Base-by-base conservation (phyloP, 495 filamentous ascomycete species). In the Hypoxylon perforatum region DNA sequence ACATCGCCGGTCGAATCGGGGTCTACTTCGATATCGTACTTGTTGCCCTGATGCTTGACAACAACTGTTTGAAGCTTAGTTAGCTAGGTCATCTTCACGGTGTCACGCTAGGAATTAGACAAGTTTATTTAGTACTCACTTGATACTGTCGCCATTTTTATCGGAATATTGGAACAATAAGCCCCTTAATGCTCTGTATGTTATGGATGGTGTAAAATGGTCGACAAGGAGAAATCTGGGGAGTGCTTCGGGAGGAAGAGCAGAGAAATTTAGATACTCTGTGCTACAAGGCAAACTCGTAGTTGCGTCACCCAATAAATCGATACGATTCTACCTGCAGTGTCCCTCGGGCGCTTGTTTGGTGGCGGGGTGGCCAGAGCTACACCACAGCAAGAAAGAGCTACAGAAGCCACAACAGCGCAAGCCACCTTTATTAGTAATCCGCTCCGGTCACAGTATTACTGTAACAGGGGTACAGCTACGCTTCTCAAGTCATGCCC, bases 11-110 rank as follows among this genome's bases (percentile, higher is more conserved):
- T 91, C 15, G 92, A 89, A 14, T 87, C 83, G 44, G 90, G 85
- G 75, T 98, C 94, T 64, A 98, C 86, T 60, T 97, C 93, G 73
- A 99, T 86, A 71, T 97, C 89, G 80, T 98, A 88, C 73, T 92
- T 91, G 77, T 96, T 97, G 75, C 94, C 94, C 70, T 91, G 87
- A 76, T 98, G 95, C 78, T 96, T 98, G 55, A 99, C 90, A 70
- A 95, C 84, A 70, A 98, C 94, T 97, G 60, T 35, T 63, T 9
- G 36, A 12, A 33, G 22, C 5, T n/a, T 35, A n/a, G 58, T 62
- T 61, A 66, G 63, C 44, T 21, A 36, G 41, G 28, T 15, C 21
- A 14, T 36, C 35, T 4, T 36, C 38, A n/a, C 30, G 30, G 8
- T 28, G 8, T 39, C 25, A 59, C 52, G 28, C 63, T 47, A 28